phyloP scores from a whole-genome alignment of 2,329 filamentous ascomycete genomes.

The Aspergillus ochraceoroseus region DNA sequence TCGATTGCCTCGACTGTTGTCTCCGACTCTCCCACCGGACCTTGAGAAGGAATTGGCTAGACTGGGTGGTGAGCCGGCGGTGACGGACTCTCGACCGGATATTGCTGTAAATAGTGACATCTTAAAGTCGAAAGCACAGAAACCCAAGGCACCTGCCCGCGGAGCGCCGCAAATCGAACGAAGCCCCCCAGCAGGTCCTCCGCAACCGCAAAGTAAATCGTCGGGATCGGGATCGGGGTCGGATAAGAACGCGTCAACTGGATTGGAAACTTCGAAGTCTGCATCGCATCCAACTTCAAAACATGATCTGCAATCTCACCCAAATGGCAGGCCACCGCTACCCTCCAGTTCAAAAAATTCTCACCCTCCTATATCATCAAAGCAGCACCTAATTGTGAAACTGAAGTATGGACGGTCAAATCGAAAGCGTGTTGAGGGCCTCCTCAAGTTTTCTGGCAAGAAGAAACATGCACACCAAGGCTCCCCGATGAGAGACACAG shows the following conservation, averaged over 20 bases:
- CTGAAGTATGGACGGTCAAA: slow-evolving; percentile 51
- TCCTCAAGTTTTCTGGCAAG: slow-evolving; percentile 44
- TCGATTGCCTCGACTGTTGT: slow-evolving; percentile 52
- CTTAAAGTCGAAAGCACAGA: slow-evolving; percentile 21
- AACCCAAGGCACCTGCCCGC: slow-evolving; percentile 15
- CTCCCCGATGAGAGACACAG: slow-evolving; percentile 24
- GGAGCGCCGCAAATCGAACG: slow-evolving; percentile 18
- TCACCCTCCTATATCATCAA: slow-evolving; percentile 12
- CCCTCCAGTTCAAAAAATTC: slow-evolving; percentile 10
- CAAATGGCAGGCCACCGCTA: slow-evolving; percentile 5
- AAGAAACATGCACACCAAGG: slow-evolving; percentile 28
- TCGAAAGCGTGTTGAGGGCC: slow-evolving; percentile 45
- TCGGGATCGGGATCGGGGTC: slow-evolving; percentile 7
- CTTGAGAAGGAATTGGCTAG: slow-evolving; percentile 51
- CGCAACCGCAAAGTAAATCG: slow-evolving; percentile 14
- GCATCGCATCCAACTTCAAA: slow-evolving; percentile 12
- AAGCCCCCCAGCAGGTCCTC: slow-evolving; percentile 15
- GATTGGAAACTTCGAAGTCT: slow-evolving; percentile 10
- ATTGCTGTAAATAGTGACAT: slow-evolving; percentile 17
- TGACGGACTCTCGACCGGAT: slow-evolving; percentile 19
- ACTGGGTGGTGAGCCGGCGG: slow-evolving; percentile 35
- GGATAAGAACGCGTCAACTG: slow-evolving; percentile 14
- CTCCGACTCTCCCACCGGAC: slow-evolving; percentile 53
- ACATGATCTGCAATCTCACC: slow-evolving; percentile 5
- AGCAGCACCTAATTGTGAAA: slow-evolving; percentile 43